Evolutionary conservation across 2,329 filamentous ascomycete species (phyloP).

Genomic region (Didymella arachidicola): DNA sequence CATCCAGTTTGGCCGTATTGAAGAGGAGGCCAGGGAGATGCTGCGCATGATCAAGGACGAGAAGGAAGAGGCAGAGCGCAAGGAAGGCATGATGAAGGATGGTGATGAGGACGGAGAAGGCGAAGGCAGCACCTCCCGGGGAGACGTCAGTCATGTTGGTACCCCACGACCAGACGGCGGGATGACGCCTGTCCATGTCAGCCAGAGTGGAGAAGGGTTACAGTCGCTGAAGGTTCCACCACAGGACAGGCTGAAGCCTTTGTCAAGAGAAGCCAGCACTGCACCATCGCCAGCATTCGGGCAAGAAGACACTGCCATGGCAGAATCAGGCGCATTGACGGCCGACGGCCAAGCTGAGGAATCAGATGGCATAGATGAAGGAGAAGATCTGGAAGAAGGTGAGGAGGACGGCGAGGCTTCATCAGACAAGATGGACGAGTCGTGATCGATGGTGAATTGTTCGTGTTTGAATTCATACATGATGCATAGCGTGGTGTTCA

Average conservation of each 20-base stretch:
- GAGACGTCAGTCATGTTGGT: slow-evolving; percentile 52
- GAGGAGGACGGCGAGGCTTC: slow-evolving; percentile 40
- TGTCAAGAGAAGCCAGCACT: slow-evolving; percentile 39
- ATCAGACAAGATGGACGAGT: slow-evolving; percentile 42
- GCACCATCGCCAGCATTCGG: slow-evolving; percentile 38
- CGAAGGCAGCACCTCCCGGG: slow-evolving; percentile 50
- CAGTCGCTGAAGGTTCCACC: slow-evolving; percentile 41
- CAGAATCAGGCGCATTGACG: slow-evolving; percentile 33
- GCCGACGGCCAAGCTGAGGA: slow-evolving; percentile 40
- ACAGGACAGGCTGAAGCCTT: slow-evolving; percentile 42
- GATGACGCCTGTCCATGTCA: slow-evolving; percentile 51
- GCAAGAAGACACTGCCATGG: slow-evolving; percentile 44
- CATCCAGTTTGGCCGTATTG: slow-evolving; percentile 86
- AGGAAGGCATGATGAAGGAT: slow-evolving; percentile 69
- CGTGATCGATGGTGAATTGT: slow-evolving; percentile 22
- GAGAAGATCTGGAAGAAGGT: slow-evolving; percentile 43
- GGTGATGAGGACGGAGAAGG: slow-evolving; percentile 52
- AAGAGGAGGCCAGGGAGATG: slow-evolving; percentile 89
- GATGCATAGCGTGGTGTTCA: slow-evolving; percentile 48
- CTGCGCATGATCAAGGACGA: slow-evolving; percentile 88
- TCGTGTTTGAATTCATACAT: slow-evolving; percentile 11
- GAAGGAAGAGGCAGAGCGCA: slow-evolving; percentile 90
- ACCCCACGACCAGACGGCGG: slow-evolving; percentile 56
- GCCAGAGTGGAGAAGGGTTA: slow-evolving; percentile 42
- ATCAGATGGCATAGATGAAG: slow-evolving; percentile 45